phyloP scores from a whole-genome alignment of 1,284 basidiomycete species.

The Tylopilus sp. region DNA sequence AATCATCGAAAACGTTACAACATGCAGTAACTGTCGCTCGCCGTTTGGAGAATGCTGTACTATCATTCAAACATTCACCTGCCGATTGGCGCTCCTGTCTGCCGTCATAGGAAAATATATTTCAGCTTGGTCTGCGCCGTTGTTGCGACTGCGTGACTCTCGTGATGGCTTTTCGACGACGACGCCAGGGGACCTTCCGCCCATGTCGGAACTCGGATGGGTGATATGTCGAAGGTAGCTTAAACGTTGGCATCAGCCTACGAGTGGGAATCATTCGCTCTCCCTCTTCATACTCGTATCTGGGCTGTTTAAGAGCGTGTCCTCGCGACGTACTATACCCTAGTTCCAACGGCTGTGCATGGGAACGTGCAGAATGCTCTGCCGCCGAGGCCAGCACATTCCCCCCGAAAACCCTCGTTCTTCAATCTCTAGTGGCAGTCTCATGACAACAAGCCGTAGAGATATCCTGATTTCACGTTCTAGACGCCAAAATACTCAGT shows the following conservation, averaged over 20 bases:
- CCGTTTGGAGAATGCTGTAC: neutral
- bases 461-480: neutral
- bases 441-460: neutral
- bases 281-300: slow-evolving; percentile 1
- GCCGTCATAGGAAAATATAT: slow-evolving; percentile 1
- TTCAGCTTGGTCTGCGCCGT: neutral
- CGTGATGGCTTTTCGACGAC: neutral
- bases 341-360: neutral
- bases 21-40: neutral
- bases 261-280: neutral
- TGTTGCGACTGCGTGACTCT: neutral
- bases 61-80: neutral
- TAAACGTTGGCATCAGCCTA: neutral
- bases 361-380: neutral
- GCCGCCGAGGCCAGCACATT: neutral
- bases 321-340: neutral
- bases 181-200: neutral
- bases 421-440: neutral
- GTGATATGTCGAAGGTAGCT: neutral
- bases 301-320: slow-evolving; percentile 3
- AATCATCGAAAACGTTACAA: neutral
- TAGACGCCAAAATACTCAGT: neutral
- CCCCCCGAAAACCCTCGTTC: neutral
- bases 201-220: neutral
- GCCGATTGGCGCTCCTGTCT: neutral